Evolutionary conservation across 495 filamentous ascomycete species (phyloP), one percentile per base, ranked within the genome.

Genomic region (Hyaloscypha hepaticicola): DNA sequence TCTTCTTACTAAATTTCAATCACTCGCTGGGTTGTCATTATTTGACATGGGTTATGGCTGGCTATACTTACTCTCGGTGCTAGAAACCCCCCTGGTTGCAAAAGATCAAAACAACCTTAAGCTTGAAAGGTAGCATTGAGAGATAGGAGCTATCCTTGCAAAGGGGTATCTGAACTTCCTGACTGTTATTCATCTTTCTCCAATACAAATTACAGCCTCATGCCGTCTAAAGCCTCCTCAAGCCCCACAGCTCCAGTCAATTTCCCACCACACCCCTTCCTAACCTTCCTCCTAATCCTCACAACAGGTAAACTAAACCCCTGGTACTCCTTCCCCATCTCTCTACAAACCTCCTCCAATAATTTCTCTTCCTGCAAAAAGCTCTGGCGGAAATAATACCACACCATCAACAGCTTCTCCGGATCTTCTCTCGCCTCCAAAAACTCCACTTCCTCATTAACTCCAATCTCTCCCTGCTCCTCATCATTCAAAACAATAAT

Each of bases 401-500:
- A 71, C 6, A 68, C 53, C 38, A 49, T 22, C n/a, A 72, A 56
- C 49, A 58, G 52, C 45, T 19, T 63, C 49, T 69, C 70, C 8
- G 61, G 63, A 50, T 63, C 29, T 1, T 33, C 61, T 25, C 60
- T 63, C 11, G 65, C 49, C 27, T 60, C 29, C 14, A 57, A 48
- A 45, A 69, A 64, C 19, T 60, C 22, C 0, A 67, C 45, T 48
- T 69, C 62, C 38, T 58, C 51, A 27, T 63, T 52, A 2, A 50
- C 27, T 8, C 11, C 26, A n/a, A n/a, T 48, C 41, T 27, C 25
- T 2, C 52, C 61, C 4, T 28, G 49, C 7, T 57, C 56, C 3
- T 45, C 41, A 22, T 61, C 55, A 27, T 33, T 24, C 22, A 67
- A 49, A 3, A 82, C 79, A 21, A 82, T 48, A 34, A 73, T 72